Evolutionary conservation across 495 filamentous ascomycete genomes (phyloP), one percentile per base, ranked within the genome.

Genomic region (Hypoxylon fuscum): DNA sequence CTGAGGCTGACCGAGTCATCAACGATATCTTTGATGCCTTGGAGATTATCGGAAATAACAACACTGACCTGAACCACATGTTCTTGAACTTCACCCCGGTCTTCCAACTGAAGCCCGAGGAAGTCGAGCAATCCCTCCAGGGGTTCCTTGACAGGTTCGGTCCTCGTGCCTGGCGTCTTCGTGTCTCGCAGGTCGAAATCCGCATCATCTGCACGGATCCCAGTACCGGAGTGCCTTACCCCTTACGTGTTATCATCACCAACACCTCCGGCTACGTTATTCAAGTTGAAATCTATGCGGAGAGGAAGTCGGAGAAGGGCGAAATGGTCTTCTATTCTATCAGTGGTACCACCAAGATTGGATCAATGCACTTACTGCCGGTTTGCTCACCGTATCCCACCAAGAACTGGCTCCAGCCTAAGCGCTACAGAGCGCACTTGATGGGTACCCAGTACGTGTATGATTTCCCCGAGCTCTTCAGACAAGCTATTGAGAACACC

Each of bases 361-460:
- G 95, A 45, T 87, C 92, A 29, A 96, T 98, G 90, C 95, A 98
- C 71, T 79, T 98, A 74, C 83, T 92, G 59, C 86, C 93, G 4
- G 94, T 97, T 37, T 88, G 86, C 27, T 91, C 95, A 6, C 95
- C 95, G 18, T 98, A 98, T 78, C 89, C 93, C 22, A 96, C 94
- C 68, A 98, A 98, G 84, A 96, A 97, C 72, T 96, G 93, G 88
- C 82, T 98, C 61, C 95, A 98, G 79, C 95, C 95, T 59, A 98
- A 98, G 86, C 86, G 95, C 55, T 98, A 98, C 87, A 98, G 96
- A 87, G 95, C 95, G 46, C 95, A 98, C 76, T 73, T 98, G 51
- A 97, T 98, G 93, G 95, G 95, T 66, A 98, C 95, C 14, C 95
- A 98, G 74, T 98, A 97, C 66, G 96, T 97, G 56, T 98, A 98